Evolutionary conservation across 305 asterid genomes (phyloP), one percentile per base, ranked within the genome.

Genomic region (Fraxinus angustifolia): DNA sequence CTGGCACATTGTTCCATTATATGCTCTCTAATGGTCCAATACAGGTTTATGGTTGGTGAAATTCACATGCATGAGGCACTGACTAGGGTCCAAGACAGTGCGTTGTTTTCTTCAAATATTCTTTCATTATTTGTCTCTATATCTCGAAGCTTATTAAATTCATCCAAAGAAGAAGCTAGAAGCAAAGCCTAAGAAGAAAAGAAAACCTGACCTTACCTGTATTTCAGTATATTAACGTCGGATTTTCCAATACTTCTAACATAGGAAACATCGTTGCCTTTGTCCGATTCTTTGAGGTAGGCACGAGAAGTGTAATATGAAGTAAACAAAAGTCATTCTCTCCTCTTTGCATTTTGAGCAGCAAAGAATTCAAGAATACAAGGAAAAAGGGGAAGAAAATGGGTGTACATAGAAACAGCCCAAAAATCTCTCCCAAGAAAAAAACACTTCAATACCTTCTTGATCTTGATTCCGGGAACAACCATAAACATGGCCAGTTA

Each of bases 391-490:
- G 73, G 26, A 74, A 38, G 78, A 78, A 73, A 36, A 86, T 84
- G 87, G 88, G 87, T 14, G 78, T 82, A 35, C 86, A 56, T 8
- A 78, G 82, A 78, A 82, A 83, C 83, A 87, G 90, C 91, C 90
- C 89, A 14, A 83, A 73, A 62, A 83, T 58, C 26, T 86, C 88
- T 30, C 90, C 90, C 4, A 85, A 80, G 71, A 91, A 78, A 81
- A 89, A 85, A 67, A 86, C 92, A 12, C 87, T 93, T 19, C 85
- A 89, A 76, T 74, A 80, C 68, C 93, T 93, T 79, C 89, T 92
- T 67, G 91, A 90, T 81, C 90, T 83, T 30, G 98, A 93, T 80
- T 87, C 90, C 48, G 82, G 79, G 78, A 79, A 79, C 79, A 86
- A 77, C 40, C 42, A 80, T 60, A 73, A 21, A 17, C 33, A 80